These are phyloP conservation scores for Phytophthora nicotianae DNA, from an alignment of 352 stramenopile genomes.

Conservation along the genomic window DNA sequence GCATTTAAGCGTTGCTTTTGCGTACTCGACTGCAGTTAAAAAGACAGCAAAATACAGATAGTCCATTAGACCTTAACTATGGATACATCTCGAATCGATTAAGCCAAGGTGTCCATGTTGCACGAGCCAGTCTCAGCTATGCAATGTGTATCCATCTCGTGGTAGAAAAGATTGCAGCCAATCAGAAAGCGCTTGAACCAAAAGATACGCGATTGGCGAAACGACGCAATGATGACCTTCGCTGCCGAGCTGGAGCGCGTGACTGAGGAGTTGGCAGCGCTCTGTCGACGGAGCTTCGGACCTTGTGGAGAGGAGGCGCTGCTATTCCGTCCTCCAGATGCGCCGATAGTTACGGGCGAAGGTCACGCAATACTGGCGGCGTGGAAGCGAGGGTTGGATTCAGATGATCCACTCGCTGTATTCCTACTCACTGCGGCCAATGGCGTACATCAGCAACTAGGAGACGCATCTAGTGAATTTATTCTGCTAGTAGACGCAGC, in stretches of 20 bases:
- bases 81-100: background rate
- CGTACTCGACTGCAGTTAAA: slow-evolving; percentile 32
- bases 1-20: slow-evolving; percentile 33
- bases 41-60: slow-evolving; percentile 40
- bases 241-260: slow-evolving; percentile 12
- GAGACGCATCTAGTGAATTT: slow-evolving; percentile 65
- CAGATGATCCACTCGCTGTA: slow-evolving; percentile 35
- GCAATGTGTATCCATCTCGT: slow-evolving; percentile 16
- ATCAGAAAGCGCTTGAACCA: slow-evolving; percentile 11
- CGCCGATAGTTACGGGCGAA: slow-evolving; percentile 59
- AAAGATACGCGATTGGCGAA: slow-evolving; percentile 30
- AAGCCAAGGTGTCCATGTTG: background rate
- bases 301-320: slow-evolving; percentile 56
- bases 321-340: slow-evolving; percentile 63
- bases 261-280: slow-evolving; percentile 28
- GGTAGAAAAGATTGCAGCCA: slow-evolving; percentile 15
- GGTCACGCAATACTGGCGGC: slow-evolving; percentile 55
- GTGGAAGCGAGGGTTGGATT: slow-evolving; percentile 37
- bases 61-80: slow-evolving; percentile 31
- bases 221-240: slow-evolving; percentile 21
- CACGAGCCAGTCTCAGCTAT: slow-evolving; percentile 7
- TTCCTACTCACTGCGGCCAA: slow-evolving; percentile 58
- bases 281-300: slow-evolving; percentile 53
- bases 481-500: slow-evolving; percentile 57
- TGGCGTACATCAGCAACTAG: slow-evolving; percentile 52